phyloP scores from a whole-genome alignment of 495 filamentous ascomycete genomes.

The Podospora pseudoanserina region DNA sequence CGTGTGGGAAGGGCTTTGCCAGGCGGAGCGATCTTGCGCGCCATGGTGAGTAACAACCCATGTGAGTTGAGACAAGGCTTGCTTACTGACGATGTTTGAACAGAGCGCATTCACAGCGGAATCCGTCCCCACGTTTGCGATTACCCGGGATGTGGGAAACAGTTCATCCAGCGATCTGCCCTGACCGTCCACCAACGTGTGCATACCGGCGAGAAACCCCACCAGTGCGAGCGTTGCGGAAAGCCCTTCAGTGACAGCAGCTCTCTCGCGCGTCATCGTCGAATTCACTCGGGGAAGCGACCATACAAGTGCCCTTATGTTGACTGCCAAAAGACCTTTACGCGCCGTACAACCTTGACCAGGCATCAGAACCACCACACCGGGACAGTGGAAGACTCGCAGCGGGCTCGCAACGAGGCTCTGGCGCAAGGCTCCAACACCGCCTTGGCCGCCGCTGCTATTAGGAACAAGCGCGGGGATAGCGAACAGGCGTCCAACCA shows the following conservation, averaged over 20 bases:
- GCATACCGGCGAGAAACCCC: conserved; percentile 96
- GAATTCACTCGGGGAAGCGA: conserved; percentile 93
- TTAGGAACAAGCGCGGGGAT: conserved; percentile 57
- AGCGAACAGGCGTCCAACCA: conserved; percentile 76
- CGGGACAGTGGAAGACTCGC: conserved; percentile 91
- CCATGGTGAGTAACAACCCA: conserved; percentile 64
- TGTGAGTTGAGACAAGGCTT: background rate
- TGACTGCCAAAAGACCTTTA: conserved; percentile 98
- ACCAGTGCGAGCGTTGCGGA: conserved; percentile 94
- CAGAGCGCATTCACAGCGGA: conserved; percentile 94
- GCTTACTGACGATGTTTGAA: conserved; percentile 22
- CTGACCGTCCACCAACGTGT: conserved; percentile 93
- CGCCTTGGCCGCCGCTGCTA: conserved; percentile 55
- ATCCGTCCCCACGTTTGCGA: conserved; percentile 91
- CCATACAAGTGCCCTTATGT: conserved; percentile 98
- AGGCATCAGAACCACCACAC: conserved; percentile 95
- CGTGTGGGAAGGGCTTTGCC: conserved; percentile 89
- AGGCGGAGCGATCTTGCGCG: conserved; percentile 90
- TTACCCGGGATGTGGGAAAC: conserved; percentile 82
- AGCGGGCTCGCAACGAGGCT: conserved; percentile 68
- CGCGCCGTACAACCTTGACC: conserved; percentile 88
- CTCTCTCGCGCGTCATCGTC: conserved; percentile 85
- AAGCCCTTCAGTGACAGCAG: conserved; percentile 99
- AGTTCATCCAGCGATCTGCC: conserved; percentile 97
- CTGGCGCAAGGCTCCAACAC: conserved; percentile 52